Evolutionary conservation across 192 early-diverging fungal species (phyloP).

Genomic region (Umbelopsis ramanniana): DNA sequence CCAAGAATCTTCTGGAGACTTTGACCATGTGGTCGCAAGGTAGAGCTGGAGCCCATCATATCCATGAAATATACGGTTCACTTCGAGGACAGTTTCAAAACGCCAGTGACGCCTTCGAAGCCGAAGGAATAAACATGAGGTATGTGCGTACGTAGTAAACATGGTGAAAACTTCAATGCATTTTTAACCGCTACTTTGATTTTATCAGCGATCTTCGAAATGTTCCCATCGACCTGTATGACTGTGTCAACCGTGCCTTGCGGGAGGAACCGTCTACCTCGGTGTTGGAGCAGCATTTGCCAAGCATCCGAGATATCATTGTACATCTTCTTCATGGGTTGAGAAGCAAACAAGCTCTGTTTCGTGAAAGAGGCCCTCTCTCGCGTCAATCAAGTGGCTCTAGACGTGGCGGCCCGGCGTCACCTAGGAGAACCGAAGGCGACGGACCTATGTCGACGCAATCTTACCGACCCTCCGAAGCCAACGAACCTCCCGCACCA

Average conservation of each 20-base stretch:
- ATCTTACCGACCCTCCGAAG: not conserved
- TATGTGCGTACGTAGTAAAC: not conserved
- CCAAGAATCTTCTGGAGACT: conserved; percentile 34
- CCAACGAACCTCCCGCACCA: not conserved
- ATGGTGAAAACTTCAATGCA: not conserved
- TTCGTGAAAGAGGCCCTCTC: conserved; percentile 9
- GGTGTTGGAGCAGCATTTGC: conserved; percentile 38
- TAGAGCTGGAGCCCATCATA: conserved; percentile 6
- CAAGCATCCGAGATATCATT: conserved; percentile 45
- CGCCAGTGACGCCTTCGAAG: conserved; percentile 35
- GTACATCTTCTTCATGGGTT: conserved; percentile 40
- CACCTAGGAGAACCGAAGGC: not conserved
- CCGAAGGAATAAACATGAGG: conserved; percentile 32
- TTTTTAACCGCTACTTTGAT: no score
- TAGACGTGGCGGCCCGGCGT: not conserved
- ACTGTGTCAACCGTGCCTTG: conserved; percentile 20
- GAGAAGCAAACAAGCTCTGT: conserved; percentile 32
- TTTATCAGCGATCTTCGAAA: conserved; percentile 12
- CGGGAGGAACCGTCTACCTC: conserved; percentile 30
- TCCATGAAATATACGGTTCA: conserved; percentile 34
- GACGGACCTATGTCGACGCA: not conserved
- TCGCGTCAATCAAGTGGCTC: not conserved
- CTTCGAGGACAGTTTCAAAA: conserved; percentile 35
- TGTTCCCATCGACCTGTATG: conserved; percentile 1
- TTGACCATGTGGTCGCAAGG: conserved; percentile 35